phyloP scores from a whole-genome alignment of 805 yeast genomes.

The Wickerhamiella azyma region DNA sequence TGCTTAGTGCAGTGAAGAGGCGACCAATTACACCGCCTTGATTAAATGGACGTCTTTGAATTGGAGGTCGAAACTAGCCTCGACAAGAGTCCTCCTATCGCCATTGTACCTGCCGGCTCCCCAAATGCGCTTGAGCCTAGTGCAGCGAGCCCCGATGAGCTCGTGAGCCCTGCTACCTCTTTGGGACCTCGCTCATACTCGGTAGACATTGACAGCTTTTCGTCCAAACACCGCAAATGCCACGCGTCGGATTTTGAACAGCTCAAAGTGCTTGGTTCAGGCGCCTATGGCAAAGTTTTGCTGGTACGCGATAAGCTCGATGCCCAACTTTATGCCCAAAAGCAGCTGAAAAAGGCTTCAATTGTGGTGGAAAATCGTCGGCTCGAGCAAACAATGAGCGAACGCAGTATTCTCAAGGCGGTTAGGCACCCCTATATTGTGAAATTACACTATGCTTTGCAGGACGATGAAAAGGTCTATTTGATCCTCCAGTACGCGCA shows the following conservation, averaged over 20 bases:
- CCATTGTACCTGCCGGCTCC: constrained; percentile 1
- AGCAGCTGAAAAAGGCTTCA: constrained; percentile 71
- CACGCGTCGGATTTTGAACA: constrained; percentile 48
- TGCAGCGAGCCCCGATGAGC: neutral
- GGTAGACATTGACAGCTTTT: constrained; percentile 32
- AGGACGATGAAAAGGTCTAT: constrained; percentile 64
- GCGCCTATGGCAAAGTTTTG: constrained; percentile 80
- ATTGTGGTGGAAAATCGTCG: constrained; percentile 46
- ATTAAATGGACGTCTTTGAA: constrained; percentile 16
- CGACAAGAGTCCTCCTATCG: constrained; percentile 9
- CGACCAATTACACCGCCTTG: neutral
- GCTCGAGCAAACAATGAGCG: constrained; percentile 68
- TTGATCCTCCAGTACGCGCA: constrained; percentile 67
- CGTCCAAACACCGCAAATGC: constrained; percentile 18
- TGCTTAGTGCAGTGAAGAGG: neutral
- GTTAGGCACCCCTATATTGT: constrained; percentile 73
- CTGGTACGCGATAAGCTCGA: constrained; percentile 53
- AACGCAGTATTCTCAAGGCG: constrained; percentile 55
- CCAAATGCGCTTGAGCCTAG: no score
- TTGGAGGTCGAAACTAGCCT: constrained; percentile 11
- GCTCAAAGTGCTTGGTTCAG: constrained; percentile 66
- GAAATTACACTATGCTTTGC: constrained; percentile 68
- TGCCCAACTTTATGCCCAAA: constrained; percentile 67
- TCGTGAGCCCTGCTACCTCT: neutral
- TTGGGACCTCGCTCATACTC: constrained; percentile 36